Evolutionary conservation across 345 rosid species (phyloP), one percentile per base, ranked within the genome.

Genomic region (Clarkia xantiana): DNA sequence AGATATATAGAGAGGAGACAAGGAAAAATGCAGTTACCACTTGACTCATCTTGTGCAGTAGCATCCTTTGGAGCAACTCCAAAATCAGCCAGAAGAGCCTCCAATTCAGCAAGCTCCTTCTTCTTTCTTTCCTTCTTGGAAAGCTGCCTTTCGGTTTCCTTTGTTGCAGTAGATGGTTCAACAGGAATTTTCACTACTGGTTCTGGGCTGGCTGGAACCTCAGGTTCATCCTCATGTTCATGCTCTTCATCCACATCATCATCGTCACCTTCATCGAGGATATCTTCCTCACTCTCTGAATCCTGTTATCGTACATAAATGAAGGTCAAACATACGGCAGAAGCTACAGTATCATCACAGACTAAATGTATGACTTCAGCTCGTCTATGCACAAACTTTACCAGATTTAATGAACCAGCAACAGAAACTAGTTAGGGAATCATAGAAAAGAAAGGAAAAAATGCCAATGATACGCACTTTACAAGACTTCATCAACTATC

Each of bases 91-190:
- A 79, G 76, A 45, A 79, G 68, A 14, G 80, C 86, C 39, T 76
- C 80, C 29, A 79, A 74, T 65, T 79, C 86, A 45, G 63, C 80
- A 46, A 79, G 82, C 52, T 52, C 86, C 58, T 76, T 79, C 44
- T 79, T 79, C 71, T 76, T 79, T 64, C 58, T 39, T 48, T 76
- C 82, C 68, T 79, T 74, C 70, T 76, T 69, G 13, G 82, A 76
- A 56, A 79, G 86, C 60, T 73, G 74, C 53, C 72, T 71, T 39
- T 65, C 80, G 2, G 74, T n/a, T 13, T 79, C 78, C 44, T 71
- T 74, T 22, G 54, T 63, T 9, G 58, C 55, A 9, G 3, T 1
- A 39, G 65, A 18, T 51, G 59, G 52, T 54, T 71, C 76, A 45
- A 51, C 34, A 64, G 67, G 65, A 52, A 58, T 62, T 54, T n/a